Conservation (phyloP, 2,329 filamentous ascomycete species). For the Calonectria naviculata region DNA sequence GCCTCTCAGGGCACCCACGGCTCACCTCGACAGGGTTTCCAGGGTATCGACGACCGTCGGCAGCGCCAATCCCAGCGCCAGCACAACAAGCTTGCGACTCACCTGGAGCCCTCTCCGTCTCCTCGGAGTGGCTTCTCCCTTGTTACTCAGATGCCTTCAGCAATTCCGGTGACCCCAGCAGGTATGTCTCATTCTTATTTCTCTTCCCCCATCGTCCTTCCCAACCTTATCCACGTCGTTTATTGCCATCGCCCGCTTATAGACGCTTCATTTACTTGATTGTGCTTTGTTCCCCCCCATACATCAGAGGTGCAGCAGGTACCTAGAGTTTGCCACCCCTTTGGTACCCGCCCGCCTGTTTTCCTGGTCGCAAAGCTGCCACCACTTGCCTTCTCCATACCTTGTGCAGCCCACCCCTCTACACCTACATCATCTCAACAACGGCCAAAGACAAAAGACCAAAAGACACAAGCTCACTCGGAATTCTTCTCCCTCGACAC, state of each 20-base stretch:
- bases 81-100: constrained; percentile 24
- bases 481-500: constrained; percentile 21
- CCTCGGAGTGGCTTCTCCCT: constrained; percentile 31
- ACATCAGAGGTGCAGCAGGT: neutral
- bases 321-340: constrained; percentile 13
- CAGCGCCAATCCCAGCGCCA: constrained; percentile 10
- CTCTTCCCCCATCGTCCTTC: constrained; percentile 7
- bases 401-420: constrained; percentile 1
- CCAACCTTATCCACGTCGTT: constrained; percentile 19
- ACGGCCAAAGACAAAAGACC: neutral
- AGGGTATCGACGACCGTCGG: constrained; percentile 8
- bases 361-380: constrained; percentile 15
- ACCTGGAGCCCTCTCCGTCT: constrained; percentile 22
- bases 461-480: constrained; percentile 26
- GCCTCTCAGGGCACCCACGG: constrained; percentile 6
- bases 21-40: constrained; percentile 14
- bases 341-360: constrained; percentile 33
- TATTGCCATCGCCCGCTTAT: constrained; percentile 12
- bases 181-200: constrained; percentile 35
- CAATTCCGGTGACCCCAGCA: constrained; percentile 41
- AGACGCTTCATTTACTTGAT: constrained; percentile 33
- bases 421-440: constrained; percentile 15
- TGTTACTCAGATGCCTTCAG: constrained; percentile 43
- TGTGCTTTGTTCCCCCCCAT: neutral
- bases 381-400: constrained; percentile 9